phyloP scores from a whole-genome alignment of 2,329 filamentous ascomycete species.

The Arthrinium phaeospermum region DNA sequence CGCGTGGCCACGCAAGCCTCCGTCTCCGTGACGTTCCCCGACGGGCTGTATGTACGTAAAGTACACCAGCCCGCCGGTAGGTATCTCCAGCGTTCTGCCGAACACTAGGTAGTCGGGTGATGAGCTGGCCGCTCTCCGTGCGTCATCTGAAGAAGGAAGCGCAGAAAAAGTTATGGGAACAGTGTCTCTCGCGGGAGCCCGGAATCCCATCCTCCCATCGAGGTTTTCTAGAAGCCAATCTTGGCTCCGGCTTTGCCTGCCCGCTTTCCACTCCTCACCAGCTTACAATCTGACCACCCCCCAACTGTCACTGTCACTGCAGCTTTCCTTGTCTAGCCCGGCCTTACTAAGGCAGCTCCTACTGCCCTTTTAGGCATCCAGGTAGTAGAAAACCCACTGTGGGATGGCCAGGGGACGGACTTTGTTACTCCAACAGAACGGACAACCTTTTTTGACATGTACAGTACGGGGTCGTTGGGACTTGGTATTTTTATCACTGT shows the following conservation, averaged over 20 bases:
- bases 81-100: background rate
- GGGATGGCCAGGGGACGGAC: slow-evolving; percentile 1
- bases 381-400: slow-evolving; percentile 1
- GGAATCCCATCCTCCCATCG: background rate
- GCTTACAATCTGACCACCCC: background rate
- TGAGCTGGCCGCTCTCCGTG: background rate
- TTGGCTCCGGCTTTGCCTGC: slow-evolving; percentile 15
- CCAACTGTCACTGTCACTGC: slow-evolving; percentile 11
- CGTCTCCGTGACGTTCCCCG: background rate
- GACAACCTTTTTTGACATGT: background rate
- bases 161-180: background rate
- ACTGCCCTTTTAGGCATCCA: slow-evolving; percentile 11
- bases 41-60: background rate
- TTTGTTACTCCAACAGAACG: background rate
- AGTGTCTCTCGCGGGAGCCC: slow-evolving; percentile 9
- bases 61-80: background rate
- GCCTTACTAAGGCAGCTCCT: background rate
- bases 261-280: background rate
- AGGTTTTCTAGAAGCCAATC: slow-evolving; percentile 16
- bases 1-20: slow-evolving; percentile 9
- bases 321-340: slow-evolving; percentile 1
- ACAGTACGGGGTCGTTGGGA: background rate
- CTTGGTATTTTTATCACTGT: background rate
- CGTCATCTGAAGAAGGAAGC: background rate
- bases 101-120: background rate